Conservation (phyloP, 306 rosid genomes). For the Pueraria montana region DNA sequence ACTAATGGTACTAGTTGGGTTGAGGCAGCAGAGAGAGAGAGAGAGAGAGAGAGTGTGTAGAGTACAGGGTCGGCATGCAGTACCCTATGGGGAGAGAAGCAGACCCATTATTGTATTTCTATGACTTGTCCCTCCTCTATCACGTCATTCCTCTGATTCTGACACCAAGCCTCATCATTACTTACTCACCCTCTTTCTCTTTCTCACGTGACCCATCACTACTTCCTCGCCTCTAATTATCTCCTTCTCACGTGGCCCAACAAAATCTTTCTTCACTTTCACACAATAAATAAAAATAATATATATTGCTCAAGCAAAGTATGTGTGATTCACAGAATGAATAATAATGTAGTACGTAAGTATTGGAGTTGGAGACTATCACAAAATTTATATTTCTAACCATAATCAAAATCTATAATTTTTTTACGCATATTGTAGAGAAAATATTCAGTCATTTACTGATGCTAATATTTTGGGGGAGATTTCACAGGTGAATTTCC, state of each 20-base stretch:
- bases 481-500: too few relatives aligned
- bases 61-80: too few relatives aligned
- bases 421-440: too few relatives aligned
- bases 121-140: constrained; percentile 44
- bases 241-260: neutral
- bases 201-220: constrained; percentile 55
- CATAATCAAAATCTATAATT: too few relatives aligned
- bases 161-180: constrained; percentile 48
- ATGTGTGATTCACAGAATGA: too few relatives aligned
- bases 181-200: constrained; percentile 60
- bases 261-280: neutral
- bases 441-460: too few relatives aligned
- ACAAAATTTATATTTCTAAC: too few relatives aligned
- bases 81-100: neutral
- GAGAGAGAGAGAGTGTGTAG: neutral
- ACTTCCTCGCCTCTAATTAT: neutral
- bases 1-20: neutral
- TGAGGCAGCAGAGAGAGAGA: neutral
- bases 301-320: too few relatives aligned
- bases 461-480: too few relatives aligned
- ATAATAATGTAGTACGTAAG: too few relatives aligned
- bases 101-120: constrained; percentile 8
- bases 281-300: neutral
- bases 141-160: constrained; percentile 60
- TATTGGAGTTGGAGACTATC: too few relatives aligned